Evolutionary conservation across 148 eudicot species (phyloP).

Genomic region (Heliosperma pusillum): DNA sequence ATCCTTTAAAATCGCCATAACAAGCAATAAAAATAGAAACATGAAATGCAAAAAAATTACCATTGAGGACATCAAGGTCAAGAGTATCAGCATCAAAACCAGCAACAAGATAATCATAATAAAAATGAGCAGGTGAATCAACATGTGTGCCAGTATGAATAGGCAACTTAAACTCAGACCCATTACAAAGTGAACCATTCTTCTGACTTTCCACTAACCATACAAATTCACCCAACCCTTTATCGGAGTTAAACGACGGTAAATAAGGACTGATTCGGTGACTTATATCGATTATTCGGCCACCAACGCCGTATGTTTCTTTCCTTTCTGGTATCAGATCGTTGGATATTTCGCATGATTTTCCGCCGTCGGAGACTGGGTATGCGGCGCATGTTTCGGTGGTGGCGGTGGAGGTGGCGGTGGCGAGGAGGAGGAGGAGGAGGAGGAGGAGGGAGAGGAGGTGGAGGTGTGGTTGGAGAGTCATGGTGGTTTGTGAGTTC

Average conservation of each 20-base stretch:
- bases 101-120: constrained; percentile 59
- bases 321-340: constrained; percentile 38
- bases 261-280: constrained; percentile 46
- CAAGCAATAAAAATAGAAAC: not conserved
- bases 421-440: not conserved
- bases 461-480: not conserved
- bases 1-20: not conserved
- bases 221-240: constrained; percentile 62
- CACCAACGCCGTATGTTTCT: constrained; percentile 44
- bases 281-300: constrained; percentile 60
- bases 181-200: constrained; percentile 66
- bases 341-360: not conserved
- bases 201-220: constrained; percentile 65
- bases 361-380: not conserved
- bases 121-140: constrained; percentile 76
- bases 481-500: constrained; percentile 1
- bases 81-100: constrained; percentile 84
- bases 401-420: not conserved
- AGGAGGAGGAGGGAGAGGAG: too few species aligned
- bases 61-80: constrained; percentile 65
- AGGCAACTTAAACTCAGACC: constrained; percentile 68
- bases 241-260: constrained; percentile 50
- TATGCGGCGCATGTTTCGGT: constrained; percentile 2
- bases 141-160: constrained; percentile 79
- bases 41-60: constrained; percentile 15